Percentiles rank a stretch among this genome's conserved stretches.
Evolutionary conservation across 2,329 filamentous ascomycete genomes (phyloP).

Genomic region (Pseudopyricularia cyperi): DNA sequence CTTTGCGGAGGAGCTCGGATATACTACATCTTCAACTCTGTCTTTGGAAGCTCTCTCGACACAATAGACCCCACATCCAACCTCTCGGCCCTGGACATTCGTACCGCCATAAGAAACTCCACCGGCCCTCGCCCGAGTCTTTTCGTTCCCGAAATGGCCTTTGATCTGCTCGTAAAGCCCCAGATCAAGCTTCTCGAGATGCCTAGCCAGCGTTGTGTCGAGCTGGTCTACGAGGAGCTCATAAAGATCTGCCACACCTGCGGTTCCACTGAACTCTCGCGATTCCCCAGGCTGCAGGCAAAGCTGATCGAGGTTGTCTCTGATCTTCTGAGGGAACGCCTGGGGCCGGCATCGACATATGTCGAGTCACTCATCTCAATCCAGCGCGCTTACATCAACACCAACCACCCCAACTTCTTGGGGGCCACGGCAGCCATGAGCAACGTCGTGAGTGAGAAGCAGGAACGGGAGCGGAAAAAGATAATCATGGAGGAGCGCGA

Average conservation of each 20-base stretch:
- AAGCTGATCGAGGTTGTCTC: slow-evolving; percentile 98
- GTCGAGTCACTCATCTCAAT: slow-evolving; percentile 96
- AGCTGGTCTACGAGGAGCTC: slow-evolving; percentile 94
- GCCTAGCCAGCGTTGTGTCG: slow-evolving; percentile 90
- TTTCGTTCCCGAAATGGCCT: slow-evolving; percentile 94
- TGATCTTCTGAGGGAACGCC: slow-evolving; percentile 79
- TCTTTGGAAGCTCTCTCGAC: slow-evolving; percentile 92
- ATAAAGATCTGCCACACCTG: slow-evolving; percentile 99
- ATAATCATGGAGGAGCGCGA: slow-evolving; percentile 72
- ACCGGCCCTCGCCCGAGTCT: slow-evolving; percentile 90
- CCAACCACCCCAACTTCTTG: slow-evolving; percentile 96
- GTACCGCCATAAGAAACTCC: slow-evolving; percentile 95
- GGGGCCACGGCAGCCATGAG: slow-evolving; percentile 96
- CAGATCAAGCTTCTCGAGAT: slow-evolving; percentile 96
- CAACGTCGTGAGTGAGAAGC: slow-evolving; percentile 85
- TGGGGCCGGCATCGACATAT: slow-evolving; percentile 80
- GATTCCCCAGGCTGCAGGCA: slow-evolving; percentile 84
- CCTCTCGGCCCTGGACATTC: slow-evolving; percentile 84
- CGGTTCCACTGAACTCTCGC: slow-evolving; percentile 82
- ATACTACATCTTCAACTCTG: slow-evolving; percentile 98
- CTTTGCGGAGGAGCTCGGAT: slow-evolving; percentile 88
- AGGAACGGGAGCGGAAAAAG: slow-evolving; percentile 80
- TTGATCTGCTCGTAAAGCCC: slow-evolving; percentile 93
- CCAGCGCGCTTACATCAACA: slow-evolving; percentile 97
- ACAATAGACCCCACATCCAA: slow-evolving; percentile 94